Base-by-base conservation (phyloP, 1,284 basidiomycete species). In the Malassezia equina region DNA sequence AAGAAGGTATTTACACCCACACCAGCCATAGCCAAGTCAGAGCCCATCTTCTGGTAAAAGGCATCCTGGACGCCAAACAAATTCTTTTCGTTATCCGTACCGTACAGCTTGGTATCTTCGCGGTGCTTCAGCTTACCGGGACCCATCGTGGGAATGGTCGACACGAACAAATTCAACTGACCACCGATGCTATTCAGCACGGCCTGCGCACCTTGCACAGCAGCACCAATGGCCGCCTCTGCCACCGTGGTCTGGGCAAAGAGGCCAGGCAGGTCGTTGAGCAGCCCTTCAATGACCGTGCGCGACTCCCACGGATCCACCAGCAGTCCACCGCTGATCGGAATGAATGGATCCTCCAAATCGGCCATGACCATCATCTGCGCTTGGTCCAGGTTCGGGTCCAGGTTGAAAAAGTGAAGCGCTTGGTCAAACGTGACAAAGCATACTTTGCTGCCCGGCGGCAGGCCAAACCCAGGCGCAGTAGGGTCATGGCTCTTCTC, bases 1-100 rank as follows among this genome's bases (percentile, higher is more conserved):
- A 95, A 79, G 76, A 94, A 93, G 75, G 90, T 79, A 71, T 85
- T 91, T 59, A 95, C 83, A 1, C 90, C 93, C 33, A 98, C 81
- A 15, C 94, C 94, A 48, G 86, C 83, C 60, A 90, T 85, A 3
- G 85, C 86, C 63, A 88, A 86, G 71, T 93, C 87, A 65, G 91
- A 88, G 1, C 84, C 90, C 1, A 89, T 80, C 7, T 84, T 81
- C 33, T 81, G 80, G 86, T 93, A 99, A 44, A 81, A 81, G 4
- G 82, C 78, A 61, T 85, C 83, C 28, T 86, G 84, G 4, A 90
- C 84, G 13, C 78, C 74, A 71, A 88, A 95, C 13, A 95, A 78
- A 0, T 80, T 79, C 67, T 82, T 83, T 76, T 98, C 93, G 75
- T 90, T 90, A 64, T 91, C 86, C 0, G 90, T 89, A 46, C 88